Evolutionary conservation across 306 rosid species (phyloP), one percentile per base, ranked within the genome.

Genomic region (Begonia fuchsioides): DNA sequence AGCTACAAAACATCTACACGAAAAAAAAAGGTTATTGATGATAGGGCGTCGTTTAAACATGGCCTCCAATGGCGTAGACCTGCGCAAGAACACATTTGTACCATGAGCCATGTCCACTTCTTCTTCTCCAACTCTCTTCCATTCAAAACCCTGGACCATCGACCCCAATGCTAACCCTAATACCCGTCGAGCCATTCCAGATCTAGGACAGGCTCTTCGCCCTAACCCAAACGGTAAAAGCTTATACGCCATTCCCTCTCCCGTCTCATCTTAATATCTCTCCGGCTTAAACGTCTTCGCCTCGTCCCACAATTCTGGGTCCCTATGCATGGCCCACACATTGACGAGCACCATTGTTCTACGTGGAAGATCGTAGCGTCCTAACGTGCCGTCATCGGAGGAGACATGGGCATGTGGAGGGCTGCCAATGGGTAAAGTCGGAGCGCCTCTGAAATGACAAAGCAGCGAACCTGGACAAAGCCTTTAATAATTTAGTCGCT

Each of bases 181-280:
- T 2, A 60, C 14, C 16, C 68, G 50, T 10, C 57, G 68, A 8
- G 68, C 78, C 16, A 74, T 32, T 19, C 11, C 67, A 41, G 40
- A 44, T 11, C 81, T 76, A 0, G 86, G 86, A 57, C 86, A 68
- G 11, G 64, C 68, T 20, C 78, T 11, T 16, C 86, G 52, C 44
- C 81, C 81, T 10, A 38, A 38, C 3, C 81, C 86, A 16, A 74
- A 78, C 38, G 86, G 78, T 43, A 78, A 18, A 32, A 70, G 43
- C 15, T 44, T 61, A 40, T 39, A 55, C 2, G 16, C 49, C 26
- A 15, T 45, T 16, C 38, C 43, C 15, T 32, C 56, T 10, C 47
- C 50, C 6, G 38, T 39, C 43, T 54, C n/a, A 3, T 32, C 60
- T 46, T 61, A 56, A 41, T 65, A 65, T 39, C 72, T 61, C 59